A percentile compares a stretch with the other conserved stretches of the same genome.
phyloP scores from a whole-genome alignment of 441 rosid species.

The Populus trichocarpa region DNA sequence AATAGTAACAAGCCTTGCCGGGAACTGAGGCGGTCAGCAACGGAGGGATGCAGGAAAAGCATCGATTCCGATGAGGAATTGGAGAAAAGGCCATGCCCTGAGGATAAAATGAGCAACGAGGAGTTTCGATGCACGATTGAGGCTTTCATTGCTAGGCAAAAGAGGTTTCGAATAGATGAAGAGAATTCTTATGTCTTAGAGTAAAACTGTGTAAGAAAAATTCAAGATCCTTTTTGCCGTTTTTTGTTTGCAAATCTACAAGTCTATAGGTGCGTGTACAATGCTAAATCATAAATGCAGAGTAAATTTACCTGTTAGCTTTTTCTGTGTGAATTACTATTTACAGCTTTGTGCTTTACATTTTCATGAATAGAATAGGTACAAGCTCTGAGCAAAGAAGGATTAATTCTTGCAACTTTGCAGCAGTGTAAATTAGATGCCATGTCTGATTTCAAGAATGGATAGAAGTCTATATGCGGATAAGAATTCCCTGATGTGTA shows the following conservation, averaged over 20 bases:
- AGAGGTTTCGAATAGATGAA: conserved; percentile 68
- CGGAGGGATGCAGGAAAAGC: conserved; percentile 40
- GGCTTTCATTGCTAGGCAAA: conserved; percentile 86
- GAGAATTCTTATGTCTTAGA: conserved; percentile 35
- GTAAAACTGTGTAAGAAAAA: background rate
- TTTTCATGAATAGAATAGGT: background rate
- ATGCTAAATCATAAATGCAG: conserved; percentile 16
- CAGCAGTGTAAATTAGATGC: background rate
- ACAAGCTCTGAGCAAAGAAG: background rate
- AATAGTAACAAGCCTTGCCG: background rate
- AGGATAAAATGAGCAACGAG: conserved; percentile 78
- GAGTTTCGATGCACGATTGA: conserved; percentile 71
- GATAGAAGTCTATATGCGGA: conserved; percentile 1
- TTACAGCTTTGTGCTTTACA: background rate
- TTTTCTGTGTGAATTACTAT: background rate
- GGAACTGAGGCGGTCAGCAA: conserved; percentile 37
- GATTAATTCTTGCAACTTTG: background rate
- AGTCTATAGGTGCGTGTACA: conserved; percentile 12
- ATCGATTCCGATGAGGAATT: conserved; percentile 25
- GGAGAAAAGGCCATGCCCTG: conserved; percentile 37
- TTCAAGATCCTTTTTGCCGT: background rate
- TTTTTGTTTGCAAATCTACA: background rate
- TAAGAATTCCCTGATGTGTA: background rate
- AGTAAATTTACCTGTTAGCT: conserved; percentile 7
- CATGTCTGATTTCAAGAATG: background rate